Base-by-base conservation (phyloP, 768 basidiomycete species). In the Lactarius sanguifluus region DNA sequence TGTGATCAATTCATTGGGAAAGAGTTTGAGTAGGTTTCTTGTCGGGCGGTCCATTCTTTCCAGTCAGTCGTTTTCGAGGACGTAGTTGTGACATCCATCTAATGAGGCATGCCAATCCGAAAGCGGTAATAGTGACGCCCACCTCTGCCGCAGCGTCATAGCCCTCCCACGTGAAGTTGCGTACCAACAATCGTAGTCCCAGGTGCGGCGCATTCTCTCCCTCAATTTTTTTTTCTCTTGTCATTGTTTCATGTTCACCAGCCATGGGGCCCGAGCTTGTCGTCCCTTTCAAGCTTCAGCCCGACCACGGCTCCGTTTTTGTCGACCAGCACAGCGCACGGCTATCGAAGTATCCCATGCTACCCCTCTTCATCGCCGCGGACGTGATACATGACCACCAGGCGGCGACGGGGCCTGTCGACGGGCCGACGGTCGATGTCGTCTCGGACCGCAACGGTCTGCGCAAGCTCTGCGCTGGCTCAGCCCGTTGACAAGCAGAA, bases 361-460 rank as follows among this genome's bases (percentile, higher is more conserved):
- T 87, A 5, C 88, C 90, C 15, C 77, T 90, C 67, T 78, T 91
- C 60, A 80, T 77, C 28, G 85, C 89, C 2, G 83, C 86, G 28
- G 85, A 88, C 70, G 76, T 76, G 28, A 61, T 73, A 32, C 57
- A 67, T 12, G 69, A 67, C 16, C 73, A 28, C 28, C 28, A 28
- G 28, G 28, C 28, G 28, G 28, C 28, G 28, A 28, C 28, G 28
- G 28, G 28, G 28, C 28, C 47, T 1, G 74, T 79, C 40, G 76
- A 79, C 61, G 81, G 80, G 77, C 72, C 75, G 47, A 43, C 70
- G 3, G 72, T 84, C 6, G 78, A 83, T 50, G 56, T 79, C 56
- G 76, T 91, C 66, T 85, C 87, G 0, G 89, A 90, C 71, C 81
- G 90, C 34, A 91, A 90, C 70, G 79, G 79, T 28, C 76, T 91